Evolutionary conservation across 345 rosid species (phyloP), one percentile per base, ranked within the genome.

Genomic region (Ceriops zippeliana): DNA sequence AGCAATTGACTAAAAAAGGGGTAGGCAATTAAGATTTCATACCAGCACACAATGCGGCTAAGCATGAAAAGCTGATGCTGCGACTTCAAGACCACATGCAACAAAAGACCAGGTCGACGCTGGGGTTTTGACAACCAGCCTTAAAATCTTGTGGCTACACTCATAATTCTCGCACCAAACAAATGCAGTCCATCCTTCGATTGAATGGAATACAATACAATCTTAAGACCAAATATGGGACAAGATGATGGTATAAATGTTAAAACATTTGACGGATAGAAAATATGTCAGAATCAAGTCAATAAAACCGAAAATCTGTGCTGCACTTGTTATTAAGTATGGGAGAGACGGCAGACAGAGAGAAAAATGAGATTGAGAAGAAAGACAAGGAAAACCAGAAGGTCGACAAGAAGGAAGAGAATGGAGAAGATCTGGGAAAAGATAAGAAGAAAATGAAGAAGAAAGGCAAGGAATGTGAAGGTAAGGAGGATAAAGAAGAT

Each of bases 401-500:
- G 53, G 35, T 4, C 24, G 70, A 70, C 20, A 75, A 58, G 58
- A 34, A 67, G 54, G 66, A 67, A 10, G 71, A 58, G 20, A 37
- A 46, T 46, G 80, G 75, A 53, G 70, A 74, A 10, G 58, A 71
- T 37, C 10, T 1, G 37, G 37, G 37, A 9, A 34, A 34, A 6
- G 37, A 34, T 9, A 69, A 77, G 53, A 22, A 17, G 19, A 73
- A 71, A 6, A 72, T 72, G 58, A 79, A 82, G 87, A 75, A 65
- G 79, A 78, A 67, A 51, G 72, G 71, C 35, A 70, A 75, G 30
- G 73, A 75, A 8, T 5, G 68, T 67, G 68, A 74, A 69, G 73
- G 74, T 70, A 75, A 83, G 70, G 78, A 83, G 76, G 70, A 73
- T 62, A 72, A 79, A 65, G 79, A 78, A 71, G 84, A 75, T 73